Evolutionary conservation across 257 asterid genomes (phyloP), one percentile per base, ranked within the genome.

Genomic region (Lycium ferocissimum): DNA sequence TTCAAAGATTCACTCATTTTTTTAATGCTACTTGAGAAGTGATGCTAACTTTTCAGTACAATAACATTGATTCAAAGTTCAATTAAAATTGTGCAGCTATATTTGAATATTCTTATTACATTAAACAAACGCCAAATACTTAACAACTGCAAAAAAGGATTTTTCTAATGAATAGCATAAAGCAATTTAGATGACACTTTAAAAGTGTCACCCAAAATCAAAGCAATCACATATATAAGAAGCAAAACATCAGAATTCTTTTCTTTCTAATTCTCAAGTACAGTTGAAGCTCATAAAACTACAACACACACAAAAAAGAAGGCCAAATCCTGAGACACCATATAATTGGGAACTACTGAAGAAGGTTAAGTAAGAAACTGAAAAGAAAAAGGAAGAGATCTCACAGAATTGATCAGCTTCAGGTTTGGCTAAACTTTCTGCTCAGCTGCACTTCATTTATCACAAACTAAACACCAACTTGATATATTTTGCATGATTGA

Each of bases 81-180:
- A 71, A 71, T 70, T 6, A 70, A 53, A 43, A 70, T 9, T 18
- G 35, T 70, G 79, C 79, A 71, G 79, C 54, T 9, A 70, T 40
- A 70, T 17, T 70, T 17, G 26, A 70, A 70, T 70, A 15, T 38
- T 38, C 79, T 40, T 40, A 40, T 71, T 9, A 71, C 79, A 70
- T 15, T 40, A 38, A 70, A 8, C 33, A 70, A 40, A 35, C 35
- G 40, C 15, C 1, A 63, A 63, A 63, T 22, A 17, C 63, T 66
- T 7, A 33, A 11, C 11, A 56, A 85, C 83, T 2, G 49, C 81
- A 35, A 69, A 80, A 47, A 62, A 81, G 51, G 58, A 59, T 53
- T 61, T 17, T 38, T 57, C 22, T 37, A 81, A 18, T 75, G 87
- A 7, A 67, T 51, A 78, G 57, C 12, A 35, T 37, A 37, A 69